phyloP scores from a whole-genome alignment of 345 rosid species.

The Eucalyptus shirleyi region DNA sequence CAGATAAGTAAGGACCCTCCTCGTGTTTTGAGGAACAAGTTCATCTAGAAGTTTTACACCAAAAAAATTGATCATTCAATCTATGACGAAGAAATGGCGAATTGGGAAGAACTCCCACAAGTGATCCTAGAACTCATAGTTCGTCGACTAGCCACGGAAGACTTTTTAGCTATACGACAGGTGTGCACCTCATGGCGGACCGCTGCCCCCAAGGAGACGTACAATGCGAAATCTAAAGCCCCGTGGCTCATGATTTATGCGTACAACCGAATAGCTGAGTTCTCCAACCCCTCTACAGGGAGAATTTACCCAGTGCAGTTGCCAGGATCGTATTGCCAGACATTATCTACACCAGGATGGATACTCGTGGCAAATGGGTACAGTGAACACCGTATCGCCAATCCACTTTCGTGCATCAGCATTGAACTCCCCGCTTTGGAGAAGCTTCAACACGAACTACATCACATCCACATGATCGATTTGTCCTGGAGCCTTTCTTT shows the following conservation, averaged over 20 bases:
- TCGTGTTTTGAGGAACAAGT: neutral
- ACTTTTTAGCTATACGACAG: neutral
- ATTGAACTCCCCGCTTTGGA: neutral
- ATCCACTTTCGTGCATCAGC: neutral
- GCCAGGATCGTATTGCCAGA: rapidly evolving
- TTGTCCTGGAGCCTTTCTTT: too few species aligned
- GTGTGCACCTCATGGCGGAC: neutral
- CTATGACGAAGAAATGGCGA: neutral
- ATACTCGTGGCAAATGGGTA: neutral
- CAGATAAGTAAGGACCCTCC: neutral
- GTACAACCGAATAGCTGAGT: neutral
- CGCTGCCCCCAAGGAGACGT: neutral
- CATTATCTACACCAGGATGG: neutral
- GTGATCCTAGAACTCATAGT: neutral
- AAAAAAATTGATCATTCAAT: neutral
- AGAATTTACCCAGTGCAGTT: neutral
- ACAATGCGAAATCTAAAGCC: neutral
- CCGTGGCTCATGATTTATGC: neutral
- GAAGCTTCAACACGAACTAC: neutral
- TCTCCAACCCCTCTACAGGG: neutral
- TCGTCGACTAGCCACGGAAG: neutral
- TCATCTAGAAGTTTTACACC: too few species aligned
- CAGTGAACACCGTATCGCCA: neutral
- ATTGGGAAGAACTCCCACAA: neutral
- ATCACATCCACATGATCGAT: too few species aligned